Base-by-base conservation (phyloP, 768 basidiomycete genomes). In the Coprinopsis marcescibilis region DNA sequence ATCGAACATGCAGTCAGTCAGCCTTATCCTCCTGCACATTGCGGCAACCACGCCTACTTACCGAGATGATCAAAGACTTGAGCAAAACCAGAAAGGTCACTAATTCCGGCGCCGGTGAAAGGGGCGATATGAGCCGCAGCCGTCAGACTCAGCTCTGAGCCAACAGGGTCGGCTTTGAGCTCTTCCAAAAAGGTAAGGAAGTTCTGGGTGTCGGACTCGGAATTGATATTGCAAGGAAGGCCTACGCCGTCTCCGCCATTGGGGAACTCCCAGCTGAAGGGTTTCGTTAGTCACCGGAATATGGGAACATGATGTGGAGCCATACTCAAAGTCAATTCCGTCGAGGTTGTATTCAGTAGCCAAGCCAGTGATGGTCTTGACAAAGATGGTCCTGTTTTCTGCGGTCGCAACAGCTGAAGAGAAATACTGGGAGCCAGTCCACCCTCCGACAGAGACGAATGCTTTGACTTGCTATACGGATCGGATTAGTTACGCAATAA, bases 231-330 rank as follows among this genome's bases (percentile, higher is more conserved):
- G 52, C 83, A 84, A n/a, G n/a, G n/a, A n/a, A n/a, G n/a, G 0
- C 74, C 76, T 3, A 81, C 68, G 32, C 89, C 89, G n/a, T n/a
- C n/a, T 42, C 70, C 65, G 3, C 63, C 54, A 45, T 72, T 76
- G 1, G 92, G 91, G 59, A 85, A 92, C 64, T 94, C 91, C 90
- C 90, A 93, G 55, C 73, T 73, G 44, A 23, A 33, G 29, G 8
- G 20, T 24, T 24, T 39, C 13, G 26, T 53, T 27, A 45, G 36
- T n/a, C 29, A 20, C 17, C 26, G 17, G 8, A 5, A 5, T 20
- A 4, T 15, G 27, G 14, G 6, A 19, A 19, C 7, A 29, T 2
- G 14, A 21, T 23, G 33, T 12, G 34, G 25, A 24, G n/a, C 57
- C 68, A 13, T 48, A 72, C 71, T 73, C 70, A 44, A 73, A 69